These are phyloP conservation scores for Psilocybe subaeruginosa DNA, from an alignment of 768 basidiomycete species.

Conservation along the genomic window DNA sequence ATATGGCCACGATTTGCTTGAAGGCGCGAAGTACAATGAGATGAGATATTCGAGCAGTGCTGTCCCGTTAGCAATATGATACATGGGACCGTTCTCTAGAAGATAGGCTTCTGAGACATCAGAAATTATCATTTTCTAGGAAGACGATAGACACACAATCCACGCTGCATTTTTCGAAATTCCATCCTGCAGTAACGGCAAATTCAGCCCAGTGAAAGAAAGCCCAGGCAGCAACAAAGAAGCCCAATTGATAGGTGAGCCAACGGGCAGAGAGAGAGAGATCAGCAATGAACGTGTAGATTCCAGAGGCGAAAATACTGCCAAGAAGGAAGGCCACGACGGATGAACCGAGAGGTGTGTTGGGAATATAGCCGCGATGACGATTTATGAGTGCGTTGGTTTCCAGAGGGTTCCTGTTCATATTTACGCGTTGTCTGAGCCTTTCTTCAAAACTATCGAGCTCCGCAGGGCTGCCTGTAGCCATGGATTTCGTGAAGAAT, in stretches of 20 bases:
- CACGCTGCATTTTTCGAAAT: conserved; percentile 87
- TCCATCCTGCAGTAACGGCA: conserved; percentile 95
- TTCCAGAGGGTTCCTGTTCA: conserved; percentile 44
- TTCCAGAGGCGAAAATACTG: conserved; percentile 62
- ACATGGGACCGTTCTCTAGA: conserved; percentile 84
- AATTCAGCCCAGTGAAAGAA: conserved; percentile 95
- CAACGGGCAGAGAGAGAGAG: conserved; percentile 55
- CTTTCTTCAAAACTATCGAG: conserved; percentile 39
- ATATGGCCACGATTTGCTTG: conserved; percentile 60
- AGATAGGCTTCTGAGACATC: conserved; percentile 71
- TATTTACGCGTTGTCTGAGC: conserved; percentile 42
- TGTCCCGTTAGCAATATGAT: conserved; percentile 80
- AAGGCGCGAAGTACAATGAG: conserved; percentile 67
- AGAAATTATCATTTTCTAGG: conserved; percentile 1
- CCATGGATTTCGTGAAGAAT: conserved; percentile 24
- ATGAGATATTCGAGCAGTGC: conserved; percentile 84
- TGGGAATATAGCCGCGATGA: conserved; percentile 72
- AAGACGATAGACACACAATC: conserved; percentile 71
- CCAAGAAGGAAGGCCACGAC: conserved; percentile 88
- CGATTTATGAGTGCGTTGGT: conserved; percentile 49
- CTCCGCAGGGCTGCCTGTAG: conserved; percentile 28
- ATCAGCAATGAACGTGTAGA: conserved; percentile 49
- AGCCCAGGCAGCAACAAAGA: conserved; percentile 84
- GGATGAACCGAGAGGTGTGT: conserved; percentile 82
- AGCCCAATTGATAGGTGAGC: conserved; percentile 76